phyloP scores from a whole-genome alignment of 345 rosid species.

The Eutrema heterophyllum region DNA sequence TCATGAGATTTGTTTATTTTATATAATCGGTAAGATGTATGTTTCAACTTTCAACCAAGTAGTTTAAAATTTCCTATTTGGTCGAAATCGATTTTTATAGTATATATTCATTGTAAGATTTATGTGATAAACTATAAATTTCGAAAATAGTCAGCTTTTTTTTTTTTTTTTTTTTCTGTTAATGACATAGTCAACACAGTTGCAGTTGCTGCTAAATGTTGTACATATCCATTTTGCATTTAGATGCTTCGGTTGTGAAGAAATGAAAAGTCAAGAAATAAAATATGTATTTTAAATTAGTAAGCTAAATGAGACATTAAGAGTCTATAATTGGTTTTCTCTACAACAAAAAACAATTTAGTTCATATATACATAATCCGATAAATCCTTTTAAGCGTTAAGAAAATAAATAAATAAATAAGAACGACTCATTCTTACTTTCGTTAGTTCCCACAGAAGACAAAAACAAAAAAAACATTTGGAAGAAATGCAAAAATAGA shows the following conservation, averaged over 20 bases:
- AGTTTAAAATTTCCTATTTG: background rate
- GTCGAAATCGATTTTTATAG: background rate
- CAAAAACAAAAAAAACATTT: too few species aligned
- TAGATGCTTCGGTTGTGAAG: background rate
- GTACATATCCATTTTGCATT: background rate
- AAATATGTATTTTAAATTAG: background rate
- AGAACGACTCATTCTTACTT: too few species aligned
- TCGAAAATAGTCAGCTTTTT: background rate
- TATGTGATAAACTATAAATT: background rate
- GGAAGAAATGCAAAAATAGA: too few species aligned
- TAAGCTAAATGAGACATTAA: background rate
- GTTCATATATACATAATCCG: too few species aligned
- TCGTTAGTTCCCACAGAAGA: too few species aligned
- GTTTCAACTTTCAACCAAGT: background rate
- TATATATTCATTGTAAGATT: background rate
- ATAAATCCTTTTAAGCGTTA: too few species aligned
- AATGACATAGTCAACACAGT: too few species aligned
- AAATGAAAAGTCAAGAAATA: background rate
- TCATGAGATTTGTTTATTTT: background rate
- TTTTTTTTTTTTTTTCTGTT: too few species aligned
- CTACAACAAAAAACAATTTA: too few species aligned
- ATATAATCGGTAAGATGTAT: background rate
- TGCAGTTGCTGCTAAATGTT: background rate
- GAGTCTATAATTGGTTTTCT: background rate
- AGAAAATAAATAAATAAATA: too few species aligned